Base-by-base conservation (phyloP, 2,329 filamentous ascomycete species). In the Penicillium fuscoglaucum region DNA sequence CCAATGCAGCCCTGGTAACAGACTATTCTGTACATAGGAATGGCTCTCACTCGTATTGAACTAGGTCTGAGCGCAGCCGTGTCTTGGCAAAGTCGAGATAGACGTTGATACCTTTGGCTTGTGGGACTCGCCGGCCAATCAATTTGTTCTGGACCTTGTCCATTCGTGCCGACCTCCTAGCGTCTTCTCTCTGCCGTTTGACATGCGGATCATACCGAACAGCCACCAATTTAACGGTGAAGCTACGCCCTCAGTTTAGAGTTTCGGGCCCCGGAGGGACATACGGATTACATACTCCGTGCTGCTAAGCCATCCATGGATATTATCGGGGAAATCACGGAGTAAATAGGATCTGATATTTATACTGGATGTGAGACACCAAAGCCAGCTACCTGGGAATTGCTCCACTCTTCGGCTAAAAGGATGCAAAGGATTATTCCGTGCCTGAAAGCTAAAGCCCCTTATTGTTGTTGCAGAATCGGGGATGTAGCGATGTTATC, bases 221-320 rank as follows among this genome's bases (percentile, higher is more conserved):
- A 52, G 59, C 57, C 57, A 59, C 59, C 37, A 59, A 58, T 61
- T 57, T 60, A 53, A 57, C 45, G 41, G 50, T 31, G 26, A 33
- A 40, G n/a, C 15, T 47, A 17, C 6, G 6, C 15, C 33, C 33
- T 15, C 7, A 17, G 4, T 28, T 31, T 9, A 29, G 28, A 17
- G 21, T 26, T 44, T 26, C 15, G 10, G 43, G 19, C 19, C 19
- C 19, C 1, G 19, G 19, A 21, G 29, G 4, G 15, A 15, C 4
- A 13, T 19, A 19, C 6, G 24, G 17, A 46, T 6, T 46, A 46
- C 17, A 31, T 13, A 31, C 12, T 12, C 28, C 24, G 24, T 26
- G 6, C 26, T 6, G 28, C 8, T 13, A 33, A 33, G 31, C 31
- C 12, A 33, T 21, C 19, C 19, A 21, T 21, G 19, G 19, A 21